Conservation (phyloP, 2,329 filamentous ascomycete genomes). For the Curvularia sp. region DNA sequence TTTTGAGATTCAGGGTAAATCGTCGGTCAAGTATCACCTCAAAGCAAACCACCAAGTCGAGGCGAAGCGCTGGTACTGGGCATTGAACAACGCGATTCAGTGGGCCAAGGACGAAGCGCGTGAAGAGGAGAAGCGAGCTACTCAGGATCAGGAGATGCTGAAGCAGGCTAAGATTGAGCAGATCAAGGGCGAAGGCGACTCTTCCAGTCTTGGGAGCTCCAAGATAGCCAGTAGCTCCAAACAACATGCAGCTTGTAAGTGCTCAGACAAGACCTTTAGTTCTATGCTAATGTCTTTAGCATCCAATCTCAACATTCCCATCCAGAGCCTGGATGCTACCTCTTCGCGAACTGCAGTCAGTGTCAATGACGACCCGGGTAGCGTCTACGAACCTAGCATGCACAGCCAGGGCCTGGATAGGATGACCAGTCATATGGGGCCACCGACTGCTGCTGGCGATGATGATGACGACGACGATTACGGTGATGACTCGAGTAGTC, state of each 20-base stretch:
- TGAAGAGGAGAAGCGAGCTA: conserved; percentile 80
- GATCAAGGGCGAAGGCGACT: conserved; percentile 54
- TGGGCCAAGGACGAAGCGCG: conserved; percentile 97
- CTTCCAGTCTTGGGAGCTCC: conserved; percentile 48
- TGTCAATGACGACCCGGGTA: conserved; percentile 62
- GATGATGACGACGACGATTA: conserved; percentile 73
- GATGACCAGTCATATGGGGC: conserved; percentile 58
- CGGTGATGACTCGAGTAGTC: conserved; percentile 79
- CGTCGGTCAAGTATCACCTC: conserved; percentile 96
- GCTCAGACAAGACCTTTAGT: neutral
- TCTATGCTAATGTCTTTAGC: conserved; percentile 23
- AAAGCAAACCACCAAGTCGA: conserved; percentile 98
- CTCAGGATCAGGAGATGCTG: conserved; percentile 75
- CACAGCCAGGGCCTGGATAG: conserved; percentile 61
- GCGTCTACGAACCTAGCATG: conserved; percentile 64
- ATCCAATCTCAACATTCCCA: conserved; percentile 58
- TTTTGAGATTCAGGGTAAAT: conserved; percentile 97
- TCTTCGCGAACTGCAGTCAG: conserved; percentile 54
- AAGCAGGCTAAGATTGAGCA: conserved; percentile 80
- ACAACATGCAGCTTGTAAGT: conserved; percentile 42
- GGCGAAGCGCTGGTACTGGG: conserved; percentile 99
- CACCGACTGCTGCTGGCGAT: conserved; percentile 64
- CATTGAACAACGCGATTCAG: conserved; percentile 97
- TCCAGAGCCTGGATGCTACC: conserved; percentile 49
- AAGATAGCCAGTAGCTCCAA: conserved; percentile 34